Percentiles rank a stretch among this genome's conserved stretches.
phyloP scores from a whole-genome alignment of 148 eudicot species.

The Camellia lanceoleosa region DNA sequence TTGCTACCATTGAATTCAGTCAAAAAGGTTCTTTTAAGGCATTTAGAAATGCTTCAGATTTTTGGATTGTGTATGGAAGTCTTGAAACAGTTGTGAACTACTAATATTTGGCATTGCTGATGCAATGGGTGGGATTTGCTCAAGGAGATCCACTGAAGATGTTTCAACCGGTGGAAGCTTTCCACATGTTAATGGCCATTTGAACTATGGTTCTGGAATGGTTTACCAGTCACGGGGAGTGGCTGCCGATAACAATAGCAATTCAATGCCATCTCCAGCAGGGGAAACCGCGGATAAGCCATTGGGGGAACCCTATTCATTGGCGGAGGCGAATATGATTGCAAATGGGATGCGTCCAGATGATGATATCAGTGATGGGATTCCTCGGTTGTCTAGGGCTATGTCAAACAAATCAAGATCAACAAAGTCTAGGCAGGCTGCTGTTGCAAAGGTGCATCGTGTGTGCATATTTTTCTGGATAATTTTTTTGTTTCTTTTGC shows the following conservation, averaged over 20 bases:
- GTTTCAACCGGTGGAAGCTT: constrained; percentile 43
- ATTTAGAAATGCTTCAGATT: constrained; percentile 4
- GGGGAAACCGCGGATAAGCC: constrained; percentile 42
- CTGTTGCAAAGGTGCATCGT: constrained; percentile 71
- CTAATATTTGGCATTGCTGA: constrained; percentile 17
- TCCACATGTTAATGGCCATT: constrained; percentile 59
- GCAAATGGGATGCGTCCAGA: constrained; percentile 32
- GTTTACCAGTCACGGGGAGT: constrained; percentile 39
- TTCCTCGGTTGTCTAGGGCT: constrained; percentile 69
- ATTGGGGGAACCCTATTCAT: constrained; percentile 57
- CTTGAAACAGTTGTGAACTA: constrained; percentile 28
- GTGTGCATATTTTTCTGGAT: not conserved
- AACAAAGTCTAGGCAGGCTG: constrained; percentile 71
- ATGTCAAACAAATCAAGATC: constrained; percentile 69
- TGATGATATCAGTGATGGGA: constrained; percentile 70
- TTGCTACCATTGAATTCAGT: constrained; percentile 11
- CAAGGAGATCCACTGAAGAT: constrained; percentile 73
- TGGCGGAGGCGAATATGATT: constrained; percentile 41
- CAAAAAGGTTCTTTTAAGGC: not conserved
- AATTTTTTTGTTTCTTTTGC: not conserved
- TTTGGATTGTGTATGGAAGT: constrained; percentile 1
- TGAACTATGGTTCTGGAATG: constrained; percentile 39
- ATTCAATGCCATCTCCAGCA: constrained; percentile 20
- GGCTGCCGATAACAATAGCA: constrained; percentile 27
- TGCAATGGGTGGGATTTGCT: constrained; percentile 91